phyloP scores from a whole-genome alignment of 1,139 yeast species.

The Blastobotrys capitulatus region DNA sequence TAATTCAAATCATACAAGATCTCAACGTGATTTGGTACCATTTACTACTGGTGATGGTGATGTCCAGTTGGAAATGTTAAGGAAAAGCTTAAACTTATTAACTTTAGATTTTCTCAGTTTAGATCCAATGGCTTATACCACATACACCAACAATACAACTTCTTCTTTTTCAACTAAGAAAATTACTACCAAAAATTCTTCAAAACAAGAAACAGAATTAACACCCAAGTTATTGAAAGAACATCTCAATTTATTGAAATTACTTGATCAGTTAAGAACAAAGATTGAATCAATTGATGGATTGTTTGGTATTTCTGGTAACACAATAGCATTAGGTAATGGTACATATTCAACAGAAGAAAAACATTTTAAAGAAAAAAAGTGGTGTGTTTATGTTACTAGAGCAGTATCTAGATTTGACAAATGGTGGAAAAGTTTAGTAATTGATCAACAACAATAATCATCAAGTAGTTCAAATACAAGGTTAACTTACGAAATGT shows the following conservation, averaged over 20 bases:
- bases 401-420: slow-evolving; percentile 35
- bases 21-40: too few relatives aligned
- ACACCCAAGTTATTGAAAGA: too few relatives aligned
- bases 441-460: background rate
- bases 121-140: background rate
- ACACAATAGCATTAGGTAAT: background rate
- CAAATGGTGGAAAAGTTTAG: slow-evolving; percentile 25
- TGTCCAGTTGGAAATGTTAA: too few relatives aligned
- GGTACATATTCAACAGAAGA: background rate
- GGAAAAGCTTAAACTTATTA: too few relatives aligned
- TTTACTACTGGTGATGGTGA: too few relatives aligned
- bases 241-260: slow-evolving; percentile 6
- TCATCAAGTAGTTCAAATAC: background rate
- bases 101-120: too few relatives aligned
- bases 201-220: background rate
- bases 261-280: background rate
- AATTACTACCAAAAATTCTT: background rate
- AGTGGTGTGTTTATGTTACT: slow-evolving; percentile 35
- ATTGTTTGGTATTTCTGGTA: background rate
- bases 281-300: background rate
- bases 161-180: background rate
- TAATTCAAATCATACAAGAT: too few relatives aligned
- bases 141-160: background rate
- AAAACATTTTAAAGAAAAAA: slow-evolving; percentile 18
- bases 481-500: background rate